phyloP scores from a whole-genome alignment of 345 rosid genomes.

The Eucalyptus erythrocorys region DNA sequence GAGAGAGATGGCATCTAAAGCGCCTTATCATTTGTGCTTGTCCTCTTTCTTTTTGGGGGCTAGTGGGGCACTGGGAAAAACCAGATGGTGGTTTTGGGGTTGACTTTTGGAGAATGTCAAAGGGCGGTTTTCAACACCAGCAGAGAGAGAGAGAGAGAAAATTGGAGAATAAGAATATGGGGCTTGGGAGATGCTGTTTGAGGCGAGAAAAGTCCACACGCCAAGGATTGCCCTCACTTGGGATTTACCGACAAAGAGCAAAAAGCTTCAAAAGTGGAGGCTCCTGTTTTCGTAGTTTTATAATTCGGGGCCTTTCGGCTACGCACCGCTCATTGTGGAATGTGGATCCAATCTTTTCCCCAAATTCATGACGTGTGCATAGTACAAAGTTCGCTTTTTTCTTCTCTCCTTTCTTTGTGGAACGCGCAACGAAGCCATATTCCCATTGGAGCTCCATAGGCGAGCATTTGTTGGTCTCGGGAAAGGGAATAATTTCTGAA shows the following conservation, averaged over 20 bases:
- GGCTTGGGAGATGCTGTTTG: not conserved
- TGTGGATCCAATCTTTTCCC: not conserved
- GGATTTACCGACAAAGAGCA: not conserved
- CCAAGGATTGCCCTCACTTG: not conserved
- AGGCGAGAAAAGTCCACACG: slow-evolving; percentile 17
- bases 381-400: not conserved
- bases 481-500: no score
- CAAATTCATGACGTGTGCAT: not conserved
- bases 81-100: slow-evolving; percentile 30
- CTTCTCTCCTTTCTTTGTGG: not conserved
- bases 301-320: not conserved
- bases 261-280: not conserved
- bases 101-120: slow-evolving; percentile 48
- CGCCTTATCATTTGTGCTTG: slow-evolving; percentile 54
- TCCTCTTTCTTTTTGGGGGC: not conserved
- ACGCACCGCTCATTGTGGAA: not conserved
- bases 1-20: slow-evolving; percentile 14
- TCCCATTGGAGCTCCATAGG: not conserved
- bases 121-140: not conserved
- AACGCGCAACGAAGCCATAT: not conserved
- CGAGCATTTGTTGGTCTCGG: not conserved
- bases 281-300: not conserved
- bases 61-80: not conserved
- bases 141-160: not conserved
- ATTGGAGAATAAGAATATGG: no score